A percentile compares a stretch with the other conserved stretches of the same genome.
Conservation (phyloP, 768 basidiomycete species). For the Pleurotus salmoneostramineus region DNA sequence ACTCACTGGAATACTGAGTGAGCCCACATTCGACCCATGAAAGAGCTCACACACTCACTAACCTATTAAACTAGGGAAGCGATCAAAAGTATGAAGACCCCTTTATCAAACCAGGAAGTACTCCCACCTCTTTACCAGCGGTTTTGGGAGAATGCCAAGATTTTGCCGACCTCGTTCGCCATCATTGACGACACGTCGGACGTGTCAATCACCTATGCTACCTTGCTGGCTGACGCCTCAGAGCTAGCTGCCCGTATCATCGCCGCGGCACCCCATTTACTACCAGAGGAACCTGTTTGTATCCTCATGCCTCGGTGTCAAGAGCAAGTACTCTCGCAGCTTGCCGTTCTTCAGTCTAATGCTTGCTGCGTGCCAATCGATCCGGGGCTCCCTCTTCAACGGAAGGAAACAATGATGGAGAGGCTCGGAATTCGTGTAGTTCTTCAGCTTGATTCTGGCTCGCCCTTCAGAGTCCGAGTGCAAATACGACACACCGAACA, state of each 20-base stretch:
- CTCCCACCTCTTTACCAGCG: background rate
- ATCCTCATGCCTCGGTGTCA: conserved; percentile 1
- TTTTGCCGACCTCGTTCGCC: background rate
- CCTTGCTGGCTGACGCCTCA: background rate
- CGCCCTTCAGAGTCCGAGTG: background rate
- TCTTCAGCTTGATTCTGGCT: background rate
- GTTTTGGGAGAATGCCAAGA: conserved; percentile 11
- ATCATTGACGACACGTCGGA: background rate
- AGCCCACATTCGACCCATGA: too few species aligned
- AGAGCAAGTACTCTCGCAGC: conserved; percentile 4
- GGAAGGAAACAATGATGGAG: background rate
- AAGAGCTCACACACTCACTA: too few species aligned
- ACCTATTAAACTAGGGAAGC: too few species aligned
- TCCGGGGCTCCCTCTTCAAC: background rate
- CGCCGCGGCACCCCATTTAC: background rate
- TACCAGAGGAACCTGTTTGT: background rate
- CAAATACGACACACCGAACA: background rate
- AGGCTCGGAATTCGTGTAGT: background rate
- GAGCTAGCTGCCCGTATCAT: background rate
- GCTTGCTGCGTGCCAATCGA: conserved; percentile 3
- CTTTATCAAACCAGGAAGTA: too few species aligned
- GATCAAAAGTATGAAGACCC: too few species aligned
- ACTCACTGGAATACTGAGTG: too few species aligned
- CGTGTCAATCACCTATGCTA: background rate
- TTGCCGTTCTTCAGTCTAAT: background rate